Evolutionary conservation across 176 grass and related monocot genomes (phyloP).

Genomic region (Alloteropsis semialata): DNA sequence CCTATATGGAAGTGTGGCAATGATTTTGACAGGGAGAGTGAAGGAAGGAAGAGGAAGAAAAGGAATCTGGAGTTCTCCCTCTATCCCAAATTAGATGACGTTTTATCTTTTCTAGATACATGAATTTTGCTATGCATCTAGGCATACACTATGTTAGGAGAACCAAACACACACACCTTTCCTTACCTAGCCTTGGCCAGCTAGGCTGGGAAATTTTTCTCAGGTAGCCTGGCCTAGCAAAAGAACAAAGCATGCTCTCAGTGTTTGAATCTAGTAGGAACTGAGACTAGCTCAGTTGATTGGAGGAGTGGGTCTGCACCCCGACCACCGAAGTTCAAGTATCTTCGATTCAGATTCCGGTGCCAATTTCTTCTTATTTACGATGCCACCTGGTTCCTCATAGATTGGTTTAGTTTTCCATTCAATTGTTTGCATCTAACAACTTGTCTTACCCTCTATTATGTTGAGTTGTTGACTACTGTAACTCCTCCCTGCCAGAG

Average conservation of each 20-base stretch:
- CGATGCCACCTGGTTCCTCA: not conserved
- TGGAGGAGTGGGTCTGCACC: not conserved
- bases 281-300: not conserved
- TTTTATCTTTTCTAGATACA: too few relatives aligned
- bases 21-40: not conserved
- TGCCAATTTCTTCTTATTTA: not conserved
- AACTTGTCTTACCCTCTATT: not conserved
- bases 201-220: not conserved
- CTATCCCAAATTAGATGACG: too few relatives aligned
- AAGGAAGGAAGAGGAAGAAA: not conserved
- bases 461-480: constrained; percentile 8
- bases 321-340: not conserved
- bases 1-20: not conserved
- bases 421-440: not conserved
- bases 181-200: not conserved
- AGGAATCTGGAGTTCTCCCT: too few relatives aligned
- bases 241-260: not conserved
- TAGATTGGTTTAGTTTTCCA: not conserved
- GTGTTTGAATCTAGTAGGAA: not conserved
- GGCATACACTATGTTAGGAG: too few relatives aligned
- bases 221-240: not conserved
- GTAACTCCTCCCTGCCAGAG: not conserved
- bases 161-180: not conserved
- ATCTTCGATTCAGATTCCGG: not conserved
- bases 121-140: too few relatives aligned